phyloP scores from a whole-genome alignment of 2,329 filamentous ascomycete genomes.

The Clathrospora elynae region DNA sequence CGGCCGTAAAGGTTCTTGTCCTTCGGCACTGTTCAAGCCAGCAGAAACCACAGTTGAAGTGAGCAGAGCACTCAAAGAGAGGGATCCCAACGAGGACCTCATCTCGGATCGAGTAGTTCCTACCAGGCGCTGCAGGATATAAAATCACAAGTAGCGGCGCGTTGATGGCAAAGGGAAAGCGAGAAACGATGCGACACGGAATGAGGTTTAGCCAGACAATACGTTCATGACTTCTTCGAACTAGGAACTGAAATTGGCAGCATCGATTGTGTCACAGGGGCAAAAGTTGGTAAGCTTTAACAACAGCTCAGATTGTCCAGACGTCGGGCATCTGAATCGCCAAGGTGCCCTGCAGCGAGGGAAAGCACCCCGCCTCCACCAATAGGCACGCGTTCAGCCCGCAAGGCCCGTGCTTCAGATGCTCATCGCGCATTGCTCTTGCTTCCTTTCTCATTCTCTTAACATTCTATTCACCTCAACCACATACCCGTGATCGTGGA shows the following conservation, averaged over 20 bases:
- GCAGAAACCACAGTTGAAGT: conserved; percentile 10
- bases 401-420: conserved; percentile 19
- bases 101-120: conserved; percentile 19
- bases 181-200: no score
- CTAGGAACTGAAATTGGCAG: no score
- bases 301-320: conserved; percentile 4
- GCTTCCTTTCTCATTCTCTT: not conserved
- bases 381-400: conserved; percentile 21
- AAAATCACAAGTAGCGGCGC: no score
- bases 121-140: no score
- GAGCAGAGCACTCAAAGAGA: conserved; percentile 21
- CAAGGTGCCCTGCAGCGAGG: conserved; percentile 24
- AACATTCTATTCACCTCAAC: no score
- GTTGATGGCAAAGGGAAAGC: no score
- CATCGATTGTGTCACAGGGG: no score
- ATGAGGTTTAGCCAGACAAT: no score
- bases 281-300: conserved; percentile 1
- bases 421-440: not conserved
- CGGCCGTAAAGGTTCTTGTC: conserved; percentile 39
- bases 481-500: no score
- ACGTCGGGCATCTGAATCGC: conserved; percentile 10
- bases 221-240: no score
- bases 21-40: conserved; percentile 16
- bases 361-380: conserved; percentile 15
- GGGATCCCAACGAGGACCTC: conserved; percentile 17